Evolutionary conservation across 768 basidiomycete genomes (phyloP), one percentile per base, ranked within the genome.

Genomic region (Pulveroboletus sp.): DNA sequence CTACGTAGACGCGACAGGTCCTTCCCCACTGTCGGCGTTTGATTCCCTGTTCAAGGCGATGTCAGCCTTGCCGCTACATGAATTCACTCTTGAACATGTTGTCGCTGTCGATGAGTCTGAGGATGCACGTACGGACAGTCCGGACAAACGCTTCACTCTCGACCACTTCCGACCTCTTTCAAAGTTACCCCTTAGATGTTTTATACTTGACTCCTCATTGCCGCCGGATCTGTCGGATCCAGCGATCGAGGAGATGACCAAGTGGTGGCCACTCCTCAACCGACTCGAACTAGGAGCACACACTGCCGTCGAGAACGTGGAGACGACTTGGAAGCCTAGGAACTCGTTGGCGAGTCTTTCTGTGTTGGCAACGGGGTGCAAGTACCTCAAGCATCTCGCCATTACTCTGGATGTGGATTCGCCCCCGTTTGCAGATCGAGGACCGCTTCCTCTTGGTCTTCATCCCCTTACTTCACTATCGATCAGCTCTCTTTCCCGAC

Each of bases 261-360:
- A 52, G 7, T 76, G 72, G 70, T 78, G 78, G 78, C 78, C 77
- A 14, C 50, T 58, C 36, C 67, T 80, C 6, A 59, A 67, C 8
- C 64, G 69, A 40, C 70, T 80, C 30, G 71, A 78, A 49, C 49
- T 80, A 10, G 75, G 75, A 1, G 57, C 61, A 2, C 45, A 57
- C 5, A 58, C 59, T 21, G 65, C 61, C 5, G 57, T 61, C 11
- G 63, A 69, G 43, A 62, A 64, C 10, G 38, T 15, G 6, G 56
- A 50, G 42, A 33, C 39, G 15, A 46, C 26, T 13, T 66, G 64
- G 64, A 52, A 37, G 1, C 57, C 65, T 11, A 47, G 36, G 30
- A 40, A 21, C 13, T 62, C 62, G 28, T 18, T 64, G 39, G 46
- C 51, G 30, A 54, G 55, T 14, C 57, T 66, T 6, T 46, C 18